A percentile compares a stretch with the other conserved stretches of the same genome.
Evolutionary conservation across 2,329 filamentous ascomycete genomes (phyloP).

Genomic region (Emergomyces orientalis): DNA sequence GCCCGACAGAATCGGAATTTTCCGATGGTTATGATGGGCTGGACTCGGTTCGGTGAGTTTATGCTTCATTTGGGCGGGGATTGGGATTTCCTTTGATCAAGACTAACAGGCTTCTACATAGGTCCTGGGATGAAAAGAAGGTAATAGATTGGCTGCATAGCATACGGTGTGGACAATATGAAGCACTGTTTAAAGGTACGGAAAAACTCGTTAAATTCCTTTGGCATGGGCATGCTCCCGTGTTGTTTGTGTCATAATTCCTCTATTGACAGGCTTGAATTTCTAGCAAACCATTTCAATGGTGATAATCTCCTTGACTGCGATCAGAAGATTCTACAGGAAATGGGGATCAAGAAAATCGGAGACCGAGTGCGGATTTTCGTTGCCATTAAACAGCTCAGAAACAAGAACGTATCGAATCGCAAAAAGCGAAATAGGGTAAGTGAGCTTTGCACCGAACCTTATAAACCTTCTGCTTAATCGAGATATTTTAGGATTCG

Average conservation of each 20-base stretch:
- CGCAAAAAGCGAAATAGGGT: constrained; percentile 81
- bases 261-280: constrained; percentile 6
- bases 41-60: constrained; percentile 60
- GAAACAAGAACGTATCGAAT: constrained; percentile 65
- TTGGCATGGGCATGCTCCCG: neutral
- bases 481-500: constrained; percentile 57
- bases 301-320: constrained; percentile 94
- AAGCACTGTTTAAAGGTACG: constrained; percentile 67
- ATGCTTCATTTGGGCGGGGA: neutral
- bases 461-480: neutral
- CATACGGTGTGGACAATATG: constrained; percentile 91
- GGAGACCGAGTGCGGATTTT: constrained; percentile 90
- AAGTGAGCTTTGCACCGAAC: constrained; percentile 26
- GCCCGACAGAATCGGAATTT: constrained; percentile 87
- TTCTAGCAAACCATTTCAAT: constrained; percentile 78
- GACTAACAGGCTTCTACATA: constrained; percentile 23
- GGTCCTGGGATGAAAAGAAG: constrained; percentile 76
- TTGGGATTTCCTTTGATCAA: neutral
- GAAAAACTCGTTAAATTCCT: neutral
- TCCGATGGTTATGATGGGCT: constrained; percentile 65
- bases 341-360: constrained; percentile 97
- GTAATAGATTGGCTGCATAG: constrained; percentile 85
- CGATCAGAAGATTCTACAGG: constrained; percentile 90
- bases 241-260: neutral
- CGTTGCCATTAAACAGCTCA: constrained; percentile 71